Conservation (phyloP, 192 early-diverging fungal genomes). For the Podila clonocystis region DNA sequence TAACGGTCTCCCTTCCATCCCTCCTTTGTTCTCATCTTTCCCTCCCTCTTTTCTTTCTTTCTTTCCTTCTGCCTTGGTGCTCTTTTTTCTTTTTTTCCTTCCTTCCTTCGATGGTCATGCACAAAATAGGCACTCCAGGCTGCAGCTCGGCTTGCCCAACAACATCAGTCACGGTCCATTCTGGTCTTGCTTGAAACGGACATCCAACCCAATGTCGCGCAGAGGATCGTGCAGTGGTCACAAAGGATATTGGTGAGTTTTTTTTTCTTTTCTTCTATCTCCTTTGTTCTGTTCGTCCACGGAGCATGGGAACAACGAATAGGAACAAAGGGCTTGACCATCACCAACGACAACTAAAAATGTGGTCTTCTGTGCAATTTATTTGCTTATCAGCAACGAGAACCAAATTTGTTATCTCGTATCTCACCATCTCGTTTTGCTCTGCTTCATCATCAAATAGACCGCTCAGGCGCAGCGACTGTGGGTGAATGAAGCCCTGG, state of each 20-base stretch:
- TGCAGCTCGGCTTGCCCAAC: slow-evolving; percentile 22
- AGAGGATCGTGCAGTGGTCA: slow-evolving; percentile 25
- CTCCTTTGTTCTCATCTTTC: too few species aligned
- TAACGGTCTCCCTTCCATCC: too few species aligned
- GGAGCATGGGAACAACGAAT: too few species aligned
- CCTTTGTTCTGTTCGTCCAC: not conserved
- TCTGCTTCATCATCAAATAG: slow-evolving; percentile 2
- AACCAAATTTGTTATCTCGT: not conserved
- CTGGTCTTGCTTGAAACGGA: slow-evolving; percentile 24
- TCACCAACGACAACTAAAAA: too few species aligned
- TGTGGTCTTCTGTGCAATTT: not conserved
- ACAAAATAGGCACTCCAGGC: slow-evolving; percentile 19
- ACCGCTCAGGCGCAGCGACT: slow-evolving; percentile 18
- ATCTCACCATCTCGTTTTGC: not conserved
- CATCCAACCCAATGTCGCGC: slow-evolving; percentile 15
- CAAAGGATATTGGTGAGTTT: slow-evolving; percentile 36
- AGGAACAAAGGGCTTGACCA: too few species aligned
- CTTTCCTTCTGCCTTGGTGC: not conserved
- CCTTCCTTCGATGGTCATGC: not conserved
- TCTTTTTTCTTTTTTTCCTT: not conserved
- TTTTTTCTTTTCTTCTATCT: slow-evolving; percentile 7
- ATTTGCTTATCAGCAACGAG: not conserved
- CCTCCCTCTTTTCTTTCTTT: too few species aligned
- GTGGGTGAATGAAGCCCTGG: slow-evolving; percentile 28
- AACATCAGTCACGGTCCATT: slow-evolving; percentile 17